phyloP scores from a whole-genome alignment of 1,284 basidiomycete genomes.

The Naganishia sp. region DNA sequence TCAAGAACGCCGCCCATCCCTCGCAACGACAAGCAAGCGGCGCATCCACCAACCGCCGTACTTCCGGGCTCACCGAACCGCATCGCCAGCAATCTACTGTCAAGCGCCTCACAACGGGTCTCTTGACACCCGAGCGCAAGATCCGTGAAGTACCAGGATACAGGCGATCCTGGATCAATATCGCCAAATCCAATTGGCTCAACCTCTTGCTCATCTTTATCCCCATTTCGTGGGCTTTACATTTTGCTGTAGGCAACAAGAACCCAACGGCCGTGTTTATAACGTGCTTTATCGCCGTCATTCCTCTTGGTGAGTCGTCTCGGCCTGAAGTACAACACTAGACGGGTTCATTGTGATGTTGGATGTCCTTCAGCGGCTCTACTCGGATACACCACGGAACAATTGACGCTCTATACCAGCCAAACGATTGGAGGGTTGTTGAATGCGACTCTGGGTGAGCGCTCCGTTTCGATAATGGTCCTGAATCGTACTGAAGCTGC shows the following conservation, averaged over 20 bases:
- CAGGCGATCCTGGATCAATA: conserved; percentile 45
- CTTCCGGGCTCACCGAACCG: not conserved
- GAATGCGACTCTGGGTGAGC: conserved; percentile 70
- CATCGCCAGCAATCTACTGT: conserved; percentile 28
- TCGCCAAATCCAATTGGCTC: conserved; percentile 52
- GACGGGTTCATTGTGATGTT: conserved; percentile 60
- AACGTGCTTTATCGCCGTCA: conserved; percentile 54
- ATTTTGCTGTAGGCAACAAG: conserved; percentile 49
- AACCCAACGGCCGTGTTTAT: conserved; percentile 50
- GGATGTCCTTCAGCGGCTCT: conserved; percentile 63
- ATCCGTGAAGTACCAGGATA: conserved; percentile 53
- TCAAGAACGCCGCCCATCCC: not conserved
- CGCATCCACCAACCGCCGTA: not conserved
- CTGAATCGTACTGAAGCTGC: not conserved
- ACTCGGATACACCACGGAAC: conserved; percentile 83
- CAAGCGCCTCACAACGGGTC: conserved; percentile 46
- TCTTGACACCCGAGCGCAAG: conserved; percentile 51
- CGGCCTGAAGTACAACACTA: conserved; percentile 17
- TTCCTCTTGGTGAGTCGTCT: conserved; percentile 48
- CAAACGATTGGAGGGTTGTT: conserved; percentile 82
- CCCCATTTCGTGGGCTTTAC: conserved; percentile 55
- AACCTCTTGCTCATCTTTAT: conserved; percentile 57
- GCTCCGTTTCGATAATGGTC: not conserved
- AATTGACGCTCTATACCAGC: conserved; percentile 69
- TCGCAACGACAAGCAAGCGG: not conserved